These are phyloP conservation scores for Acanthamoeba polyphaga DNA, from an alignment of 208 protist species.

Conservation along the genomic window DNA sequence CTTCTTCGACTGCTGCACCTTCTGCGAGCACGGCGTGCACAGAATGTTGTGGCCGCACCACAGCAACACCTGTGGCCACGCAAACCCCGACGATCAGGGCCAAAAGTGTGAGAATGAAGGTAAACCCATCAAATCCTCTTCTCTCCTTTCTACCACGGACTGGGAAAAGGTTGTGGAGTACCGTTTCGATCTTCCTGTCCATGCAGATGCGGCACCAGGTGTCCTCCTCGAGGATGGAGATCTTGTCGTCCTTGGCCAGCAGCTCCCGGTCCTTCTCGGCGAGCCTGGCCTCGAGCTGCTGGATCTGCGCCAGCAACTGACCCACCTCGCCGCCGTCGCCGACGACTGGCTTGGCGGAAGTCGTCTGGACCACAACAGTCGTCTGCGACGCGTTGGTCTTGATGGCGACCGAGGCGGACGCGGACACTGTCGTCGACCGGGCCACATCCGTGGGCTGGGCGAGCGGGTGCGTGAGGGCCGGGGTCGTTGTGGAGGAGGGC, in stretches of 20 bases:
- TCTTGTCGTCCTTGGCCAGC: conserved; percentile 45
- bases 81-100: no score
- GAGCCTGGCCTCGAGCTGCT: conserved; percentile 23
- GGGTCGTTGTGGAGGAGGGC: neutral
- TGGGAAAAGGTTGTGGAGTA: no score
- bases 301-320: neutral
- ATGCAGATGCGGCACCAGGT: conserved; percentile 54
- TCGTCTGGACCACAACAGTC: neutral
- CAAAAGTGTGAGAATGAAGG: neutral
- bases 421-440: neutral
- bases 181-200: conserved; percentile 43
- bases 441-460: no score
- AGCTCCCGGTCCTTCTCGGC: conserved; percentile 31
- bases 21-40: conserved; percentile 12
- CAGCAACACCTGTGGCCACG: neutral
- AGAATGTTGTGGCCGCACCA: conserved; percentile 65
- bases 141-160: no score
- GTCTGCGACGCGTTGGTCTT: neutral
- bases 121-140: neutral
- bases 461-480: neutral
- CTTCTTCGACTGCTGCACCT: conserved; percentile 4
- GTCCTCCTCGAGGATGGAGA: conserved; percentile 61
- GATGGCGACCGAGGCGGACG: neutral
- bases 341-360: neutral
- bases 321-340: neutral